phyloP scores from a whole-genome alignment of 805 yeast species.

The Candida hispaniensis region DNA sequence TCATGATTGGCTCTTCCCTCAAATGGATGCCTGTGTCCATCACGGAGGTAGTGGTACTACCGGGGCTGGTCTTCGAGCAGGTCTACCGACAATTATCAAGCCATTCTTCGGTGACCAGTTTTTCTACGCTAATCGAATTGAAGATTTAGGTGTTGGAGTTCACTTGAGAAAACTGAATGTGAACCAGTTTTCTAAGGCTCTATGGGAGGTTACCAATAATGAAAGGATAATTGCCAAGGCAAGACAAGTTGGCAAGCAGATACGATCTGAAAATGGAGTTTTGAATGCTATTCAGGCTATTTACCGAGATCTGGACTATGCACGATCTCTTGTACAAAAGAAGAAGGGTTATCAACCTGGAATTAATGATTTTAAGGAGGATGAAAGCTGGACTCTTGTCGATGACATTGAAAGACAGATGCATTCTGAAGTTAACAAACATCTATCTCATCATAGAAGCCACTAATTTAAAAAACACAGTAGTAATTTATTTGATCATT shows the following conservation, averaged over 20 bases:
- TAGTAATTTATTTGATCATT: too few species aligned
- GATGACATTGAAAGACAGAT: constrained; percentile 14
- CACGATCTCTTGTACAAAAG: constrained; percentile 36
- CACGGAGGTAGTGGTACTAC: constrained; percentile 98
- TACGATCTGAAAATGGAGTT: constrained; percentile 73
- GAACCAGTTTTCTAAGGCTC: constrained; percentile 52
- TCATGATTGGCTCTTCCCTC: constrained; percentile 90
- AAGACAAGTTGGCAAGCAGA: constrained; percentile 45
- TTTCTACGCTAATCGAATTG: constrained; percentile 78
- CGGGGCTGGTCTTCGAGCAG: constrained; percentile 79
- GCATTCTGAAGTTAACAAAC: constrained; percentile 13
- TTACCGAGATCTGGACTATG: constrained; percentile 72
- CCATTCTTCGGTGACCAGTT: constrained; percentile 97
- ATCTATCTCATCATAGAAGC: too few species aligned
- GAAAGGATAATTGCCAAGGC: constrained; percentile 62
- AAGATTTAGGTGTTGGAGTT: constrained; percentile 80
- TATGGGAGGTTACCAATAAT: constrained; percentile 57
- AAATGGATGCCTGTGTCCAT: constrained; percentile 87
- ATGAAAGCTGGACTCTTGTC: constrained; percentile 12
- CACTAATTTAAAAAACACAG: too few species aligned
- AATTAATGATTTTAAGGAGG: constrained; percentile 8
- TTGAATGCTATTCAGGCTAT: constrained; percentile 61
- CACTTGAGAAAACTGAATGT: constrained; percentile 57
- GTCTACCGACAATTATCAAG: constrained; percentile 80
- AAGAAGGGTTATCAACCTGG: constrained; percentile 13